These are phyloP conservation scores for Vitellaria paradoxa DNA, from an alignment of 179 eudicot species.

Conservation along the genomic window DNA sequence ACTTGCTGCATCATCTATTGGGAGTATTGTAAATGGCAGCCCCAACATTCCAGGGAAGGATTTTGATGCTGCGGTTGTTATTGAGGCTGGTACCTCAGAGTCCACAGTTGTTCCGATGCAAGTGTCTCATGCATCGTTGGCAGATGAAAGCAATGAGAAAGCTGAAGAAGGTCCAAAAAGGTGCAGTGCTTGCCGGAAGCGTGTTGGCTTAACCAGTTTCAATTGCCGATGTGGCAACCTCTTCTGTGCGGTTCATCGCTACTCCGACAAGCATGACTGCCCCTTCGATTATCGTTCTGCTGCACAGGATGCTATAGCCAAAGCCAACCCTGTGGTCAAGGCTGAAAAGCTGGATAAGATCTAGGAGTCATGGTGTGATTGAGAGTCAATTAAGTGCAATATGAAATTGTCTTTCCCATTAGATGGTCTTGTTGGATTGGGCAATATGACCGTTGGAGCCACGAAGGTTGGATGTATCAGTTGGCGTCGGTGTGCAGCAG, in stretches of 20 bases:
- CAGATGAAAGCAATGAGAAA: slow-evolving; percentile 32
- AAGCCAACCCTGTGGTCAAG: slow-evolving; percentile 69
- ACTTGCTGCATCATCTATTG: slow-evolving; percentile 75
- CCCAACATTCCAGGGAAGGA: slow-evolving; percentile 44
- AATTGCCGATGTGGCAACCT: slow-evolving; percentile 64
- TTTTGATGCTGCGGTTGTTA: slow-evolving; percentile 24
- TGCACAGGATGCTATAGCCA: slow-evolving; percentile 60
- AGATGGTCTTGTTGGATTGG: too few species aligned
- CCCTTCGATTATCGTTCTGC: slow-evolving; percentile 58
- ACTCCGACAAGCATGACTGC: slow-evolving; percentile 79
- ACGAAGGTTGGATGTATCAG: too few species aligned
- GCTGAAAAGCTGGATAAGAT: slow-evolving; percentile 80
- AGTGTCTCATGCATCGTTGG: slow-evolving; percentile 28
- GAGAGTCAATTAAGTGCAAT: slow-evolving; percentile 1
- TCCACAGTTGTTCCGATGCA: slow-evolving; percentile 27
- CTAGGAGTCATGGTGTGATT: slow-evolving; percentile 15
- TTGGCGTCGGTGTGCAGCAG: too few species aligned
- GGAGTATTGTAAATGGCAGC: slow-evolving; percentile 64
- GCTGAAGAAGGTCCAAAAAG: slow-evolving; percentile 53
- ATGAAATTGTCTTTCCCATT: background rate
- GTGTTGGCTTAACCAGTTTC: slow-evolving; percentile 75
- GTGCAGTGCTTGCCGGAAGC: slow-evolving; percentile 59
- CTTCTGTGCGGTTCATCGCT: slow-evolving; percentile 67
- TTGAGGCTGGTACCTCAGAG: slow-evolving; percentile 35
- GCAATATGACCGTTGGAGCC: too few species aligned